Conservation (phyloP, 768 basidiomycete genomes). For the Russula vinacea region DNA sequence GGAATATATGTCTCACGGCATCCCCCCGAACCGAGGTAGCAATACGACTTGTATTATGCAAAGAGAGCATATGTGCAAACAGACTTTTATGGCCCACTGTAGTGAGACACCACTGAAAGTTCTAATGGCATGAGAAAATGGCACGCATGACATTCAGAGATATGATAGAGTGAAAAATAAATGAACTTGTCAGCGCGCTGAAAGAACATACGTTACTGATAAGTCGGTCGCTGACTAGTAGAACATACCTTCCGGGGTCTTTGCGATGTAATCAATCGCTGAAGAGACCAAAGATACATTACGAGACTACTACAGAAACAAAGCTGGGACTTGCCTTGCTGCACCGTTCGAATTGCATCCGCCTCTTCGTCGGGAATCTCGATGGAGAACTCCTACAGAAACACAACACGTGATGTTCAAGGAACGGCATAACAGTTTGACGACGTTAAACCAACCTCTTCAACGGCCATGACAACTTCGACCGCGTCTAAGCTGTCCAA, state of each 20-base stretch:
- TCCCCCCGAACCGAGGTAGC: background rate
- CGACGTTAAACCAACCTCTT: constrained; percentile 56
- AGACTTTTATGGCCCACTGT: background rate
- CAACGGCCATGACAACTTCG: constrained; percentile 98
- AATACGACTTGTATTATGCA: background rate
- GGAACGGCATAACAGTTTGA: constrained; percentile 8
- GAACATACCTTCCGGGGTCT: constrained; percentile 77
- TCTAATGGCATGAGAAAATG: constrained; percentile 2
- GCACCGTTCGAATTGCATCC: constrained; percentile 88
- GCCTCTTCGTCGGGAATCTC: constrained; percentile 98
- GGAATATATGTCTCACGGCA: constrained; percentile 1
- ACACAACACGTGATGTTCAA: background rate
- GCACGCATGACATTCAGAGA: constrained; percentile 8
- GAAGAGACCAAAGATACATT: constrained; percentile 20
- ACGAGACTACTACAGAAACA: constrained; percentile 23
- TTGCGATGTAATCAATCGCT: constrained; percentile 95
- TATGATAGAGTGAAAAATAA: constrained; percentile 6
- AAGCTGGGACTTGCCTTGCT: constrained; percentile 62
- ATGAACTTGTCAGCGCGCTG: constrained; percentile 21
- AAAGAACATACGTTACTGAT: constrained; percentile 3
- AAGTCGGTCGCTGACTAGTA: background rate
- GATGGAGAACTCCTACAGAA: constrained; percentile 83
- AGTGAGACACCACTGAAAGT: background rate
- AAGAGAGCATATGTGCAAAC: background rate
- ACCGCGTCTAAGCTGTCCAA: constrained; percentile 96